Base-by-base conservation (phyloP, 306 rosid genomes). In the Argentina anserina region DNA sequence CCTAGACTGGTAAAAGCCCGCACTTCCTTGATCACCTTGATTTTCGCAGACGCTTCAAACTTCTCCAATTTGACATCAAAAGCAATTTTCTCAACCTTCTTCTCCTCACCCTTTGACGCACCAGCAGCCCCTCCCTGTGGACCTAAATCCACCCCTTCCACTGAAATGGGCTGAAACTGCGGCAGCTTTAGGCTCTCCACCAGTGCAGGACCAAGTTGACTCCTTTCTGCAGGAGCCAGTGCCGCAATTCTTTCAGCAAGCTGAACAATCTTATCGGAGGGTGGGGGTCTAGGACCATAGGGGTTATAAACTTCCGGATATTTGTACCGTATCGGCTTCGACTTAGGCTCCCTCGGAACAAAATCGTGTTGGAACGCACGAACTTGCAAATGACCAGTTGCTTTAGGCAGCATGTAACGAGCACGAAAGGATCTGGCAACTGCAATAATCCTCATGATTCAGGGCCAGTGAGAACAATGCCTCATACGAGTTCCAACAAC, bases 21-120 rank as follows among this genome's bases (percentile, higher is more conserved):
- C 50, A 80, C 80, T 75, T 80, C 80, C 61, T 80, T 80, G 49
- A 80, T 80, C 63, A 80, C 84, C 75, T 80, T 80, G 76, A 80
- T 65, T 53, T 80, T 80, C 15, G 70, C 64, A 7, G 80, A 67
- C 0, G 80, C 43, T 34, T 80, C 77, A 3, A 75, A 80, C 70
- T 75, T 75, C 69, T 80, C 84, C 63, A 80, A 47, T 47, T 80
- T 80, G 70, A 75, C 80, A 46, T 75, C 84, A 20, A 80, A 80
- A 3, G 80, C 72, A 0, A 77, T 80, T 34, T 80, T 80, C 76
- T 80, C 84, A 33, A 28, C 80, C 75, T 70, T 75, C 73, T 80
- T 80, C 69, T 80, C 80, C 63, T 80, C 80, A 23, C 49, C 64
- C 72, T 43, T 58, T 20, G 62, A 58, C 20, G 55, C 77, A 12